These are phyloP conservation scores for Cymbomonas tetramitiformis DNA, from an alignment of 139 green algal species.

Conservation along the genomic window DNA sequence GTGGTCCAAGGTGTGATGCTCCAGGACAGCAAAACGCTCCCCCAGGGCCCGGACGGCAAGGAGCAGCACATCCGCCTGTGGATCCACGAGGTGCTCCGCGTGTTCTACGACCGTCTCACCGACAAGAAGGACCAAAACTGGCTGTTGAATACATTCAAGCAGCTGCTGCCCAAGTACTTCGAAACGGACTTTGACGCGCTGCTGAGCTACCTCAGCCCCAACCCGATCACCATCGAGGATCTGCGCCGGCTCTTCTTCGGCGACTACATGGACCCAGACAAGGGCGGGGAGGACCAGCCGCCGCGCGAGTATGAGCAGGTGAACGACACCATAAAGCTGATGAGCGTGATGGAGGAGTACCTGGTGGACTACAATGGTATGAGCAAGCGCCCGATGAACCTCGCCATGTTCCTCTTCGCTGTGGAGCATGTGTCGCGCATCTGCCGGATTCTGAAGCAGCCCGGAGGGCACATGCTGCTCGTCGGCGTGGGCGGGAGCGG, in stretches of 20 bases:
- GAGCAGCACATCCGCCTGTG: conserved; percentile 29
- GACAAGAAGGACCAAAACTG: conserved; percentile 31
- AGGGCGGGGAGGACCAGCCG: conserved; percentile 17
- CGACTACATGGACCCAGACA: conserved; percentile 30
- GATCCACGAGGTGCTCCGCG: conserved; percentile 35
- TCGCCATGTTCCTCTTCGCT: conserved; percentile 35
- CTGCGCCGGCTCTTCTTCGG: conserved; percentile 62
- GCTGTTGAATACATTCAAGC: conserved; percentile 23
- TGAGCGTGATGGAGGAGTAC: conserved; percentile 26
- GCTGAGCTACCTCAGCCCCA: conserved; percentile 11
- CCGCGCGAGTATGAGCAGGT: conserved; percentile 24
- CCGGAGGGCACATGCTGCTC: conserved; percentile 41
- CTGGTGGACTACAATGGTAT: conserved; percentile 31
- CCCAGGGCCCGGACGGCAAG: not conserved
- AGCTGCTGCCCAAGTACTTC: conserved; percentile 47
- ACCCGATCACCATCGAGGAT: conserved; percentile 23
- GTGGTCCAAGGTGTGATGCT: conserved; percentile 26
- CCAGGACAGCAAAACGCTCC: not conserved
- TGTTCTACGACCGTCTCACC: conserved; percentile 41
- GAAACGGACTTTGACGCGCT: conserved; percentile 44
- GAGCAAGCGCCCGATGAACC: conserved; percentile 28
- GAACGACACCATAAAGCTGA: conserved; percentile 6
- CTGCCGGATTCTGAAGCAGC: conserved; percentile 27
- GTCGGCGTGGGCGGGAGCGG: conserved; percentile 47
- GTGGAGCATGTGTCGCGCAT: conserved; percentile 33